Evolutionary conservation across 2,329 filamentous ascomycete species (phyloP), one percentile per base, ranked within the genome.

Genomic region (Pseudogymnoascus sp.): DNA sequence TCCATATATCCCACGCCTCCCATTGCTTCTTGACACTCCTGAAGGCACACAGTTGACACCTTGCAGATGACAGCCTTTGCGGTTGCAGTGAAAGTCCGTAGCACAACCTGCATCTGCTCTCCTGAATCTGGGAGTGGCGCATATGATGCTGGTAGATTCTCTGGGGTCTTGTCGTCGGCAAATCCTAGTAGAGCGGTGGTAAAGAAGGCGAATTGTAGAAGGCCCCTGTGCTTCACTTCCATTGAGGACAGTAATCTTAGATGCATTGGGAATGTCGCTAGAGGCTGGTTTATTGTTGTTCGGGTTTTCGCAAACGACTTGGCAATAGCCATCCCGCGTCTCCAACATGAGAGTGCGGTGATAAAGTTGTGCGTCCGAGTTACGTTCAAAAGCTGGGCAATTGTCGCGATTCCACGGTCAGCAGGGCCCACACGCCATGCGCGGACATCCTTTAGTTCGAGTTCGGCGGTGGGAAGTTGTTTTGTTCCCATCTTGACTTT

Each of bases 321-420:
- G 1, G 74, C 73, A 31, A 79, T 76, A 11, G 72, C 74, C 10
- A 79, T 67, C 0, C 74, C 75, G 2, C 77, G 72, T 1, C 75
- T 73, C 74, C 76, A 78, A 10, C 67, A 71, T 1, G 72, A 69
- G 5, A 77, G 68, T 1, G 74, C 73, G 1, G 74, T 74, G 35
- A 76, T 66, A 4, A 77, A 77, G 3, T 77, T 78, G 60, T 79
- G 75, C 11, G 77, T 70, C 31, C 78, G 72, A 2, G 78, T 64
- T 28, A 64, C 44, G 38, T 65, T 65, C 11, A 65, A 38, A 33
- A 65, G 35, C 5, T 50, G 44, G 17, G 64, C 62, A 44, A 65
- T 65, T 23, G 64, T 65, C 11, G 42, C 44, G 19, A 65, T 60
- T 33, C 64, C 64, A 21, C 36, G 35, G 38, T 65, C 64, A 17